Conservation (phyloP, 2,329 filamentous ascomycete species). For the Penicillium occitanis region DNA sequence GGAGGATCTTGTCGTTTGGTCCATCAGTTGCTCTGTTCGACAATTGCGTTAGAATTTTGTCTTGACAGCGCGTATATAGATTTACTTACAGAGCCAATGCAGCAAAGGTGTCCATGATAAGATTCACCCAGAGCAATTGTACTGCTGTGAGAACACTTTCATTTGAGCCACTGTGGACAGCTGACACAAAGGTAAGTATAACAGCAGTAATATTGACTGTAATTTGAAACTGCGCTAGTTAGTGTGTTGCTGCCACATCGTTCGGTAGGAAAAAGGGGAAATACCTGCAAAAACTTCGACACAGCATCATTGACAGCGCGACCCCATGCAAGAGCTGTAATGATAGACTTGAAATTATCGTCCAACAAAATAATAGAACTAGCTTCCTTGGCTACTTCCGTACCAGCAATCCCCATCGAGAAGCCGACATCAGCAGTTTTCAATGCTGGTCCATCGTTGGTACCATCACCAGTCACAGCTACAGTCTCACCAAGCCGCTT, state of each 20-base stretch:
- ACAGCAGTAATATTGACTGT: conserved; percentile 92
- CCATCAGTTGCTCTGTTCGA: conserved; percentile 70
- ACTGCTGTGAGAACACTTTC: conserved; percentile 2
- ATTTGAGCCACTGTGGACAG: not conserved
- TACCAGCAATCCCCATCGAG: conserved; percentile 61
- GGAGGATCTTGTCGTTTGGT: conserved; percentile 75
- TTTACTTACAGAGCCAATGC: conserved; percentile 65
- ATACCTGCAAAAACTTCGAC: conserved; percentile 62
- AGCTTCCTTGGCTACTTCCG: conserved; percentile 61
- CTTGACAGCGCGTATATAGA: not conserved
- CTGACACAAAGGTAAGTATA: conserved; percentile 22
- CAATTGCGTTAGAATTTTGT: not conserved
- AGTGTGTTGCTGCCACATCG: conserved; percentile 63
- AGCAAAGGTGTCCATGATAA: conserved; percentile 52
- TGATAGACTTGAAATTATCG: conserved; percentile 54
- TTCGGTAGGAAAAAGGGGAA: not conserved
- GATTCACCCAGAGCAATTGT: conserved; percentile 13
- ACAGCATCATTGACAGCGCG: conserved; percentile 67
- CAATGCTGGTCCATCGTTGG: conserved; percentile 65
- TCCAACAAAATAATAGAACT: conserved; percentile 55
- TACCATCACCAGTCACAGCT: conserved; percentile 64
- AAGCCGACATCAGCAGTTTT: conserved; percentile 65
- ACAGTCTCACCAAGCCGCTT: conserved; percentile 64
- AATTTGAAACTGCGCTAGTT: conserved; percentile 56
- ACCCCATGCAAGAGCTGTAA: conserved; percentile 68